phyloP scores from a whole-genome alignment of 495 filamentous ascomycete genomes.

The Polyplosphaeria fusca region DNA sequence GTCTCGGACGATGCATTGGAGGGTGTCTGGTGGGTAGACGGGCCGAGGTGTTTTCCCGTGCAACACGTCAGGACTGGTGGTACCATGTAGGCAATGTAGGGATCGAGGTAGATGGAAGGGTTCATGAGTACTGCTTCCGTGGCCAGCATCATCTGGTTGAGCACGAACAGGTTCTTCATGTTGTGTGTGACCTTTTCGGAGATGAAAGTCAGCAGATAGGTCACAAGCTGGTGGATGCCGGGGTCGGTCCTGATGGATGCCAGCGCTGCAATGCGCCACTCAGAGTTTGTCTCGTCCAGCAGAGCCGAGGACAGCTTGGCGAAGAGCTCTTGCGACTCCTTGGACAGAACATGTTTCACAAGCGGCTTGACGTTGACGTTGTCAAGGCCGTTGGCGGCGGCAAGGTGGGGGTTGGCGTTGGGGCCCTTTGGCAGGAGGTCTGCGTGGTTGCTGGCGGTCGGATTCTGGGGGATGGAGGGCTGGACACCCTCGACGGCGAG shows the following conservation, averaged over 20 bases:
- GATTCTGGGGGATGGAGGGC: constrained; percentile 93
- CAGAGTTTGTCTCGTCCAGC: constrained; percentile 77
- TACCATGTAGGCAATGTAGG: constrained; percentile 83
- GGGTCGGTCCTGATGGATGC: constrained; percentile 80
- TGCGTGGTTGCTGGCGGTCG: constrained; percentile 76
- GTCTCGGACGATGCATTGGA: constrained; percentile 22
- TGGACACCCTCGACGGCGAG: constrained; percentile 94
- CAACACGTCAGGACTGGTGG: constrained; percentile 89
- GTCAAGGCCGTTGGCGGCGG: constrained; percentile 77
- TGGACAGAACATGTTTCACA: constrained; percentile 92
- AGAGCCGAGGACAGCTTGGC: constrained; percentile 85
- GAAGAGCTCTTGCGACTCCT: constrained; percentile 96
- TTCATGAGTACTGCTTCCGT: constrained; percentile 80
- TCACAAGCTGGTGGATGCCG: constrained; percentile 87
- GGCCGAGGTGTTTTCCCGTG: constrained; percentile 73
- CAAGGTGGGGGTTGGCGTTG: constrained; percentile 74
- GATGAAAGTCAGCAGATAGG: constrained; percentile 94
- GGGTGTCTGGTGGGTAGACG: constrained; percentile 7
- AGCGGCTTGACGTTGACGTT: constrained; percentile 79
- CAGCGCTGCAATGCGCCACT: constrained; percentile 79
- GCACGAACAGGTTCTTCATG: constrained; percentile 77
- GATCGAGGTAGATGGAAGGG: constrained; percentile 74
- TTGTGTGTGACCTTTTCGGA: constrained; percentile 90
- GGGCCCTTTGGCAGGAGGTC: constrained; percentile 87
- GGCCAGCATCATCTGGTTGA: constrained; percentile 88